A percentile compares a stretch with the other conserved stretches of the same genome.
Conservation (phyloP, 1,284 basidiomycete genomes). For the Schizopora paradoxa region DNA sequence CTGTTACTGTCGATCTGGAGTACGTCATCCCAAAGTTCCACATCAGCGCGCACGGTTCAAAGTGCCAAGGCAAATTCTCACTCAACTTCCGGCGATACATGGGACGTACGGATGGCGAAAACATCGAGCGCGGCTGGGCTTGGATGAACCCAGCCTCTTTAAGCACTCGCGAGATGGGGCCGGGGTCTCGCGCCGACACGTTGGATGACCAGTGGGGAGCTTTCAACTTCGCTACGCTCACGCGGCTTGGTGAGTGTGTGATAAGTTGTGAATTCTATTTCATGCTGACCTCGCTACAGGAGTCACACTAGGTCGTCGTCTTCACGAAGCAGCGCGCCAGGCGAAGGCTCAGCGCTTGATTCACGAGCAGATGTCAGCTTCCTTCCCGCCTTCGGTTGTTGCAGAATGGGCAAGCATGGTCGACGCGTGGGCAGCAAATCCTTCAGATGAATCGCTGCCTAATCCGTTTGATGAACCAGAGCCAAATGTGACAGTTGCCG, state of each 20-base stretch:
- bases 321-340: too few species aligned
- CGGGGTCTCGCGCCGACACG: not conserved
- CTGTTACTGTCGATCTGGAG: not conserved
- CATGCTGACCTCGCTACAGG: too few species aligned
- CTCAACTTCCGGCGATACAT: constrained; percentile 10
- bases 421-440: not conserved
- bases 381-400: not conserved
- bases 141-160: not conserved
- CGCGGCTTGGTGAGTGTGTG: not conserved
- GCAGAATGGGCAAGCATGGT: not conserved
- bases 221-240: not conserved
- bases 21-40: constrained; percentile 17
- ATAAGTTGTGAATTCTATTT: not conserved
- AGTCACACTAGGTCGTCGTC: too few species aligned
- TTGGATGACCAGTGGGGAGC: not conserved
- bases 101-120: constrained; percentile 16
- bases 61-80: constrained; percentile 12
- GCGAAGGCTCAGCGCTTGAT: too few species aligned
- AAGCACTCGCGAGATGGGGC: not conserved
- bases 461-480: not conserved
- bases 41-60: constrained; percentile 11
- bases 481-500: too few species aligned
- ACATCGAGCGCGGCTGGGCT: constrained; percentile 11
- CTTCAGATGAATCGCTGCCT: not conserved
- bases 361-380: too few species aligned